These are phyloP conservation scores for Pythium rishiriense DNA, from an alignment of 352 stramenopile species.

Conservation along the genomic window DNA sequence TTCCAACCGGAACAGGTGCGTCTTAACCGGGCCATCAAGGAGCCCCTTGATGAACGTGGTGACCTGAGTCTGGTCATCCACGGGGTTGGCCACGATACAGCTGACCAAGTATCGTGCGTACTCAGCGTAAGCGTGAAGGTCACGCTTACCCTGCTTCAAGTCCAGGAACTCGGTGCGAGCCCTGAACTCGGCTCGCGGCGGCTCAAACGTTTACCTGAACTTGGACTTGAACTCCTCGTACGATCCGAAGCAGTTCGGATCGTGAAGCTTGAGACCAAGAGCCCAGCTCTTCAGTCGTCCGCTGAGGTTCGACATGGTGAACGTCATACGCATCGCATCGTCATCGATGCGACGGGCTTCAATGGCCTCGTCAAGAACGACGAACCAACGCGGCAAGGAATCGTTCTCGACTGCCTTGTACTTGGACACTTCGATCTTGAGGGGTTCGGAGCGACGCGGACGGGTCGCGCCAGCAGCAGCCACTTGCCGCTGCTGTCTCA, in stretches of 20 bases:
- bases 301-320: conserved; percentile 12
- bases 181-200: conserved; percentile 15
- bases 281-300: conserved; percentile 15
- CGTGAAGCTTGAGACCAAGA: conserved; percentile 6
- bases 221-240: conserved; percentile 14
- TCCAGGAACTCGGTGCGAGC: conserved; percentile 15
- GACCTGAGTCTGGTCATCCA: conserved; percentile 17
- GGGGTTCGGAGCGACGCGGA: too few relatives aligned
- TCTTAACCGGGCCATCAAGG: conserved; percentile 20
- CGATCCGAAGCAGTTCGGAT: conserved; percentile 17
- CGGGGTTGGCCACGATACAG: conserved; percentile 6
- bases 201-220: conserved; percentile 14
- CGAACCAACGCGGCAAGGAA: too few relatives aligned
- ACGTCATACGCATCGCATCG: conserved; percentile 13
- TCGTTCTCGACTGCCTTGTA: too few relatives aligned
- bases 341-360: conserved; percentile 22
- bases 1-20: conserved; percentile 17
- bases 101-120: conserved; percentile 18
- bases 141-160: conserved; percentile 18
- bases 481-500: too few relatives aligned
- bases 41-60: conserved; percentile 17
- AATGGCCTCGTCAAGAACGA: too few relatives aligned
- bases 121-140: conserved; percentile 20
- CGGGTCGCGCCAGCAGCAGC: too few relatives aligned
- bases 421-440: too few relatives aligned